Evolutionary conservation across 225 moss, liverwort and hornwort species (phyloP).

Genomic region (Pseudoscleropodium purum): DNA sequence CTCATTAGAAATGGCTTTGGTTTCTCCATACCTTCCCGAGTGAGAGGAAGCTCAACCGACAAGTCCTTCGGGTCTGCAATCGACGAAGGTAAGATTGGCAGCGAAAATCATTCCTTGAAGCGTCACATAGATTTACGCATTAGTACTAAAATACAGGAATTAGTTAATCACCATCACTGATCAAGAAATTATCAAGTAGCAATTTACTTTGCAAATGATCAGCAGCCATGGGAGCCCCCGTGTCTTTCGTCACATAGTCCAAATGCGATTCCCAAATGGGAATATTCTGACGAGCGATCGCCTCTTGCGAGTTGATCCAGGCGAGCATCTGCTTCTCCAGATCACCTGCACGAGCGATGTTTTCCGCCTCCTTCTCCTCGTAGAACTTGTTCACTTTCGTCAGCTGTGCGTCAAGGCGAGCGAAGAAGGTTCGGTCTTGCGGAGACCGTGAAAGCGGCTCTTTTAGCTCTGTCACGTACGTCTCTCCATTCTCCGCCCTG

Average conservation of each 20-base stretch:
- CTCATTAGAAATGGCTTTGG: neutral
- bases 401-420: neutral
- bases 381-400: constrained; percentile 49
- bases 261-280: neutral
- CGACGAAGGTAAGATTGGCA: neutral
- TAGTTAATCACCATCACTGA: neutral
- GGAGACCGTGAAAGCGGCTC: constrained; percentile 28
- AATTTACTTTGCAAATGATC: neutral
- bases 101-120: neutral
- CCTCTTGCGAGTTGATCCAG: constrained; percentile 36
- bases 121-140: neutral
- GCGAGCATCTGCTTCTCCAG: constrained; percentile 54
- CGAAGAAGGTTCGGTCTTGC: constrained; percentile 43
- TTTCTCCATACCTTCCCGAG: neutral
- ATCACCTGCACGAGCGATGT: constrained; percentile 35
- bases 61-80: neutral
- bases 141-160: neutral
- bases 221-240: neutral
- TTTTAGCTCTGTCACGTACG: constrained; percentile 43
- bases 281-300: constrained; percentile 5
- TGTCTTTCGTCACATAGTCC: neutral
- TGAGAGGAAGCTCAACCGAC: neutral
- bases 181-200: neutral
- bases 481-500: neutral
- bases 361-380: constrained; percentile 43